Percentiles rank a stretch among this genome's conserved stretches.
phyloP scores from a whole-genome alignment of 441 rosid species.

The Erodium texanum region DNA sequence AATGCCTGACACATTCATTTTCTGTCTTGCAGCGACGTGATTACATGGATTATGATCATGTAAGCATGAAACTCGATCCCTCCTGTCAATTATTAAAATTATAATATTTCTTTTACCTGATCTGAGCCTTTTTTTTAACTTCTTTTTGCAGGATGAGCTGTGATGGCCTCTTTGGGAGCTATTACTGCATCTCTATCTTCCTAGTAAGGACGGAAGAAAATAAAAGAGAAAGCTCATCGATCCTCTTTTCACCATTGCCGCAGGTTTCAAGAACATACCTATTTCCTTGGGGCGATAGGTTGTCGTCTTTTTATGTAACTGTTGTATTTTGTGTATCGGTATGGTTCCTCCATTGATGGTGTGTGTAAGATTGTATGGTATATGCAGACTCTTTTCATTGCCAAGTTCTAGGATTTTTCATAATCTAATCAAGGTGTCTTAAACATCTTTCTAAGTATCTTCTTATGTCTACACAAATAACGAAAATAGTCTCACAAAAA shows the following conservation, averaged over 20 bases:
- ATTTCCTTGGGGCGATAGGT: no score
- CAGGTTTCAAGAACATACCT: background rate
- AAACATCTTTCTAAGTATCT: no score
- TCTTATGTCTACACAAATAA: no score
- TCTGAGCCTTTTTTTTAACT: background rate
- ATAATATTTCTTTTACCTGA: background rate
- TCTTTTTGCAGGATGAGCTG: constrained; percentile 38
- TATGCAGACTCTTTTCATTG: no score
- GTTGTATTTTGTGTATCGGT: background rate
- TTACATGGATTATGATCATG: constrained; percentile 43
- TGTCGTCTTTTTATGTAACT: background rate
- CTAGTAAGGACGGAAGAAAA: background rate
- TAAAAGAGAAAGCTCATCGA: background rate
- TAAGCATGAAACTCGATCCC: constrained; percentile 18
- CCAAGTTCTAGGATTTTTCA: background rate
- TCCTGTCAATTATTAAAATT: no score
- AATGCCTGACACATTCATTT: background rate
- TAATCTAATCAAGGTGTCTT: no score
- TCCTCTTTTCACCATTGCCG: background rate
- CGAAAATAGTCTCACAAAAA: no score
- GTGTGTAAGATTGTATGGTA: background rate
- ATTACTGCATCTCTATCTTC: background rate
- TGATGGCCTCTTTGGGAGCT: constrained; percentile 14
- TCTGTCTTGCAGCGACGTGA: constrained; percentile 30
- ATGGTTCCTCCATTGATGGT: background rate